Conservation (phyloP, 108 stramenopile genomes). For the Cyclotella baltica region DNA sequence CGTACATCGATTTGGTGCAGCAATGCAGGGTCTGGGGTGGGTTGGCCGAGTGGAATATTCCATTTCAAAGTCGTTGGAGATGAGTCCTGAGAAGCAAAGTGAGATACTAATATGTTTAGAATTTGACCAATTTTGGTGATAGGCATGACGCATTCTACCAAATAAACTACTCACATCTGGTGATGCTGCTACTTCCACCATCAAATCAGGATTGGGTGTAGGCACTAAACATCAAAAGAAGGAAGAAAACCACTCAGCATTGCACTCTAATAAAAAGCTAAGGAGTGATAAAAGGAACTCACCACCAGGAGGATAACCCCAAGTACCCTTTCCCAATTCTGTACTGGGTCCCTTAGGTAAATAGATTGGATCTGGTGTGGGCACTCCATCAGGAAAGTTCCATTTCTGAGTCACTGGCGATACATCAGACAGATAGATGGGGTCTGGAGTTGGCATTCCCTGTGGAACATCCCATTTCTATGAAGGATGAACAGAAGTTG, state of each 20-base stretch:
- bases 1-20: not conserved
- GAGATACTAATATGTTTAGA: not conserved
- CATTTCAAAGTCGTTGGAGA: slow-evolving; percentile 25
- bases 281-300: not conserved
- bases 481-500: not conserved
- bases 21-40: slow-evolving; percentile 35
- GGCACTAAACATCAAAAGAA: not conserved
- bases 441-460: slow-evolving; percentile 33
- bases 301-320: slow-evolving; percentile 14
- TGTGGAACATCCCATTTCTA: slow-evolving; percentile 11
- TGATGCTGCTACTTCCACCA: slow-evolving; percentile 19
- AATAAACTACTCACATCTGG: slow-evolving; percentile 6
- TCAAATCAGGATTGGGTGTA: slow-evolving; percentile 41
- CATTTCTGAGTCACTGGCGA: slow-evolving; percentile 19
- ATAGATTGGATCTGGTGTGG: slow-evolving; percentile 30
- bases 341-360: not conserved
- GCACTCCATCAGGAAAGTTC: slow-evolving; percentile 18
- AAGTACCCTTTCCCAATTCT: not conserved
- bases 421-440: slow-evolving; percentile 20
- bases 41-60: slow-evolving; percentile 26
- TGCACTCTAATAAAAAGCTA: not conserved
- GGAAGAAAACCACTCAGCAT: not conserved
- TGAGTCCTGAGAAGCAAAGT: slow-evolving; percentile 5
- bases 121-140: not conserved
- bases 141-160: too few species aligned